Base-by-base conservation (phyloP, 495 filamentous ascomycete species). In the Penicillium maclennaniae region DNA sequence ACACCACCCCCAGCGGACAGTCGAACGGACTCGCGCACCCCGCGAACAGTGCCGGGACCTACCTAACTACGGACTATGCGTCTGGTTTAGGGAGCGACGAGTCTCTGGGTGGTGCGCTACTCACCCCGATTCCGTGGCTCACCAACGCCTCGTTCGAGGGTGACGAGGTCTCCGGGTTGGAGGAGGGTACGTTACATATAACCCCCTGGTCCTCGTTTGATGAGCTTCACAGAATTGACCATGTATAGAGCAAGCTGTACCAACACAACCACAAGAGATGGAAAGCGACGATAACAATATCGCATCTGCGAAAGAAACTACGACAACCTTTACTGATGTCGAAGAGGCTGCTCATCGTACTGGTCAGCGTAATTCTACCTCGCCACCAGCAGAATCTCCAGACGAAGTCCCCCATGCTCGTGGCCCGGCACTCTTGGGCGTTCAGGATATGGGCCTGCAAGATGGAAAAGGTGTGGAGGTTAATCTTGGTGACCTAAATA, bases 111-210 rank as follows among this genome's bases (percentile, higher is more conserved):
- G 93, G 93, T 9, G 93, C 95, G 0, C 79, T 96, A 34, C 77
- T 98, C 21, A 97, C 93, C 0, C 92, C 92, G 0, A 98, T 98
- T 42, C 88, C 91, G 0, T 97, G 93, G 93, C 72, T 96, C 7
- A 73, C 57, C 16, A 72, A 71, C 61, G 51, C 67, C 48, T 70
- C 72, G 7, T 63, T 62, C 34, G 63, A 65, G 6, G 64, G 57
- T n/a, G 72, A 62, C 7, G 49, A 59, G 17, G 53, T 45, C 14
- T 60, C 47, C 20, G 47, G 47, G 28, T 31, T 66, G 34, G 56
- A 47, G 47, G 55, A 68, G 44, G 61, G 69, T 69, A 66, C 25
- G 38, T 55, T 84, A 79, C 0, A 66, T n/a, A 9, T 37, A n/a
- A 10, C 44, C 10, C n/a, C 4, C 7, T 10, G 19, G 1, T 9